Base-by-base conservation (phyloP, 495 filamentous ascomycete species). In the Penicillium ucsense region DNA sequence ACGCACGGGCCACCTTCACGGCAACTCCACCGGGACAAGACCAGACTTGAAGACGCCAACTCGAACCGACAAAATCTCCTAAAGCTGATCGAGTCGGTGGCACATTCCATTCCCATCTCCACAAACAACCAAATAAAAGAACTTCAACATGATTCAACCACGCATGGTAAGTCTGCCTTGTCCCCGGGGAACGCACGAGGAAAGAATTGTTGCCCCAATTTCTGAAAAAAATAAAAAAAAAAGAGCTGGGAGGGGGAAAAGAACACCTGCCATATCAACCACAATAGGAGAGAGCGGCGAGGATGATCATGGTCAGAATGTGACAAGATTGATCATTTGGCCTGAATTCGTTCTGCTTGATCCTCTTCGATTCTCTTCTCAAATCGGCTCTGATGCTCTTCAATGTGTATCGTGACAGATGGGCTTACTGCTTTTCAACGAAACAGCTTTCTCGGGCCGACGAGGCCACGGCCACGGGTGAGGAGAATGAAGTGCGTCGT, bases 391-490 rank as follows among this genome's bases (percentile, higher is more conserved):
- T 20, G 20, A 20, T 20, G 20, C 20, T 20, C 20, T 20, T 20
- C 20, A 20, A 20, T 20, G 20, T 20, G 20, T 20, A 20, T 20
- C 20, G 20, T 20, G 20, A 20, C 20, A 20, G 20, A 20, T n/a
- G 20, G 20, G 20, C 20, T 20, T 20, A 20, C 20, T 20, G 1
- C 20, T 20, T 1, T 20, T 20, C 20, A 20, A 20, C 20, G 20
- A 20, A 20, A 34, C 61, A 98, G 92, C 84, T 98, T 52, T 87
- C 87, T 10, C 89, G 84, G 62, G 92, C 94, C 66, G 92, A 98
- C 47, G 92, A 96, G 66, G 73, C 70, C 51, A 36, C 53, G 35
- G 70, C 81, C 31, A 83, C 74, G 45, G 73, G 77, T 39, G 84
- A 91, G 35, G 89, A 96, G 49, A 83, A 86, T 51, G 85, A 95